A percentile compares a stretch with the other conserved stretches of the same genome.
These are phyloP conservation scores for Pistacia atlantica DNA, from an alignment of 345 rosid genomes.

Conservation along the genomic window DNA sequence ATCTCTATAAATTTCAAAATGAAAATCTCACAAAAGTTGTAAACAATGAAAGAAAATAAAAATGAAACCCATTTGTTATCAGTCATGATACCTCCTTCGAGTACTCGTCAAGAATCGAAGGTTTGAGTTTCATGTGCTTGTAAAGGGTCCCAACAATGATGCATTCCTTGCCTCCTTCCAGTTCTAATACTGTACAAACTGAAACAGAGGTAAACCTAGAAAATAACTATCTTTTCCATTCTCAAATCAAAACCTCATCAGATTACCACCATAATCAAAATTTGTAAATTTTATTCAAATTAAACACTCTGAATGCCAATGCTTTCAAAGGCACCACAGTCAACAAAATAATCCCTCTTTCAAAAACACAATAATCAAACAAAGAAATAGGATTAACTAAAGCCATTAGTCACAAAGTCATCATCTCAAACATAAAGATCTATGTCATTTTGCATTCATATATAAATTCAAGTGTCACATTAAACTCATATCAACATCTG, in stretches of 20 bases:
- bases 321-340: background rate
- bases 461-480: background rate
- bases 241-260: slow-evolving; percentile 1
- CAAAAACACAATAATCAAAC: background rate
- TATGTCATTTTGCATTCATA: background rate
- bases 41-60: slow-evolving; percentile 1
- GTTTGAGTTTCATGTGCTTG: slow-evolving; percentile 97
- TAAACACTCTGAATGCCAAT: background rate
- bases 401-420: background rate
- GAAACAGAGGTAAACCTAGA: slow-evolving; percentile 17
- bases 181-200: slow-evolving; percentile 83
- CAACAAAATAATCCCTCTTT: background rate
- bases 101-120: slow-evolving; percentile 92
- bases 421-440: background rate
- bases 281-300: background rate
- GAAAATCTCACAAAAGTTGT: background rate
- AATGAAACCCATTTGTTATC: slow-evolving; percentile 9
- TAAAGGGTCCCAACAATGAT: slow-evolving; percentile 84
- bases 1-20: slow-evolving; percentile 57
- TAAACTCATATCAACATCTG: background rate
- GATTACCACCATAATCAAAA: slow-evolving; percentile 2
- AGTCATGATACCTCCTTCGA: slow-evolving; percentile 66
- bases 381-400: too few species aligned
- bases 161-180: slow-evolving; percentile 86
- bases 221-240: background rate